Evolutionary conservation across 2,329 filamentous ascomycete species (phyloP).

Genomic region (Aspergillus flavus): DNA sequence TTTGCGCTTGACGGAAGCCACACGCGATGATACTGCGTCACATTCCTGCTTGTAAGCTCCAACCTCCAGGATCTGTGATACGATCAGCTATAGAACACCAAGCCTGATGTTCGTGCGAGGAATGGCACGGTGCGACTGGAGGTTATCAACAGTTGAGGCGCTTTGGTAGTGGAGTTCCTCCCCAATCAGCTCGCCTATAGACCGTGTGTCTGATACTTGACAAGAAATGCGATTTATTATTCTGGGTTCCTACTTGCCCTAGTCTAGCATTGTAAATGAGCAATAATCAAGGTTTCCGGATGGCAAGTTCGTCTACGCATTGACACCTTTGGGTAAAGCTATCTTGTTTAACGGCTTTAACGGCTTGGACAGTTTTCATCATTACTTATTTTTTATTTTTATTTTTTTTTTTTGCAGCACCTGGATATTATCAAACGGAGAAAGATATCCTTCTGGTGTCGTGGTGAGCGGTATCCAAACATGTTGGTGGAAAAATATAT

Average conservation of each 20-base stretch:
- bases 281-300: background rate
- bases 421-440: too few species aligned
- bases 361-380: accelerated
- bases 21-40: too few species aligned
- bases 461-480: too few species aligned
- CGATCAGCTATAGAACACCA: background rate
- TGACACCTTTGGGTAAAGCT: accelerated
- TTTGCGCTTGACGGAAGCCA: too few species aligned
- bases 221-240: background rate
- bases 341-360: background rate
- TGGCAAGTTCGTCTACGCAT: background rate
- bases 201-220: background rate
- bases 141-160: background rate
- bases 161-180: background rate
- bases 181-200: background rate
- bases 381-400: too few species aligned
- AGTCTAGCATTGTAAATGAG: background rate
- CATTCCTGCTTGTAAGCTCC: too few species aligned
- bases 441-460: too few species aligned
- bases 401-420: too few species aligned
- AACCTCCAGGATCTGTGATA: background rate
- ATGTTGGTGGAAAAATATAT: too few species aligned
- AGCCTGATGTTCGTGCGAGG: background rate
- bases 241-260: background rate
- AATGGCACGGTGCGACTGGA: background rate